Percentiles rank a stretch among this genome's conserved stretches.
These are phyloP conservation scores for Cucumis cinereus DNA, from an alignment of 306 rosid genomes.

Conservation along the genomic window DNA sequence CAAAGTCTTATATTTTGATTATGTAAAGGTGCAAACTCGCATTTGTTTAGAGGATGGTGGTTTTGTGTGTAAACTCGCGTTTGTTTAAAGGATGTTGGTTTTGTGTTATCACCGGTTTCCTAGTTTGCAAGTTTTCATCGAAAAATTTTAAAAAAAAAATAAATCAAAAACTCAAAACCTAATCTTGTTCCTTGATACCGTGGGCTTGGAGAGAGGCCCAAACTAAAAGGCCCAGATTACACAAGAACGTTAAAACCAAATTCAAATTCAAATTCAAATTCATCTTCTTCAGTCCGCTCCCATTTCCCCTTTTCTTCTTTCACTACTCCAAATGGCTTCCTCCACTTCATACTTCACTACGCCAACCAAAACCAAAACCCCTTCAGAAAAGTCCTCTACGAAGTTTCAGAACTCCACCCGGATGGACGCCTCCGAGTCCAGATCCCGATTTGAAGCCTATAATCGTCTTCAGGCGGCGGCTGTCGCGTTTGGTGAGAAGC, in stretches of 20 bases:
- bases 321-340: slow-evolving; percentile 28
- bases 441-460: slow-evolving; percentile 84
- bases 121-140: no score
- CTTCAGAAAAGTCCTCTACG: slow-evolving; percentile 36
- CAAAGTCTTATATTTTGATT: no score
- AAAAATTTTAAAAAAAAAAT: no score
- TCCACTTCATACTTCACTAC: slow-evolving; percentile 19
- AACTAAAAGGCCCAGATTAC: background rate
- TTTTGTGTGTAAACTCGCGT: no score
- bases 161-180: no score
- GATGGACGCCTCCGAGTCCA: slow-evolving; percentile 22
- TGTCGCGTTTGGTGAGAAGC: slow-evolving; percentile 84
- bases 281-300: background rate
- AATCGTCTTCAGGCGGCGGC: slow-evolving; percentile 87
- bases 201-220: no score
- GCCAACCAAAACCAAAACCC: slow-evolving; percentile 45
- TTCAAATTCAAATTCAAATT: slow-evolving; percentile 34
- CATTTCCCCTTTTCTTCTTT: background rate
- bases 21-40: no score
- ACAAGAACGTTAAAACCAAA: background rate
- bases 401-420: slow-evolving; percentile 8
- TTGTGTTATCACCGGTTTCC: no score
- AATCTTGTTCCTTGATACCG: no score
- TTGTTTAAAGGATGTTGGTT: no score
- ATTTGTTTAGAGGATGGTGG: no score